Evolutionary conservation across 2,329 filamentous ascomycete species (phyloP).

Genomic region (Aspergillus ruber): DNA sequence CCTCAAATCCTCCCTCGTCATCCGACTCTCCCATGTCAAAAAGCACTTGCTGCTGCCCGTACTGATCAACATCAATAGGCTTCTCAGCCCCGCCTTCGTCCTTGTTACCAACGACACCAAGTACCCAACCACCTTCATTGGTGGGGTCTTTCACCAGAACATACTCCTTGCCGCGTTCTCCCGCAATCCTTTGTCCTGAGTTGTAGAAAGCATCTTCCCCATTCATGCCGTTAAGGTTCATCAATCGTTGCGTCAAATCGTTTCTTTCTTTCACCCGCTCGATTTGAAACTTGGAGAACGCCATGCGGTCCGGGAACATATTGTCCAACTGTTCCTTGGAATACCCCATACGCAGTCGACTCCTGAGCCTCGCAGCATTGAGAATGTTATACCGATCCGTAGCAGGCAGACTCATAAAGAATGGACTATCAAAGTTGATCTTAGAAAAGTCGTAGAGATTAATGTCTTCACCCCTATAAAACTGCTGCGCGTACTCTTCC

Average conservation of each 20-base stretch:
- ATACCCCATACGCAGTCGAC: conserved; percentile 86
- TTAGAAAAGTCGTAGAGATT: conserved; percentile 91
- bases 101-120: conserved; percentile 86
- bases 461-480: conserved; percentile 86
- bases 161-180: conserved; percentile 88
- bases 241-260: conserved; percentile 85
- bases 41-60: conserved; percentile 44
- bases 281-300: conserved; percentile 92
- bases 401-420: conserved; percentile 84
- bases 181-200: conserved; percentile 47
- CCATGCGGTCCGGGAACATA: conserved; percentile 98
- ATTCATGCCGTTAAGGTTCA: conserved; percentile 89
- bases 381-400: conserved; percentile 95
- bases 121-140: conserved; percentile 89
- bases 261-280: conserved; percentile 90
- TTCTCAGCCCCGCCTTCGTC: conserved; percentile 73
- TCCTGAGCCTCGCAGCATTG: conserved; percentile 84
- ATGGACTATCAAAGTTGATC: conserved; percentile 94
- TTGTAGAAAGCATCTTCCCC: conserved; percentile 62
- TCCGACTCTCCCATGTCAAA: conserved; percentile 54
- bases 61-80: conserved; percentile 82
- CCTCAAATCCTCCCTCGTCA: conserved; percentile 77
- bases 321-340: conserved; percentile 91
- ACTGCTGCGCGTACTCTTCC: conserved; percentile 88
- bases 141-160: conserved; percentile 93